Evolutionary conservation across 2,329 filamentous ascomycete species (phyloP), one percentile per base, ranked within the genome.

Genomic region (Calonectria henricotiae): DNA sequence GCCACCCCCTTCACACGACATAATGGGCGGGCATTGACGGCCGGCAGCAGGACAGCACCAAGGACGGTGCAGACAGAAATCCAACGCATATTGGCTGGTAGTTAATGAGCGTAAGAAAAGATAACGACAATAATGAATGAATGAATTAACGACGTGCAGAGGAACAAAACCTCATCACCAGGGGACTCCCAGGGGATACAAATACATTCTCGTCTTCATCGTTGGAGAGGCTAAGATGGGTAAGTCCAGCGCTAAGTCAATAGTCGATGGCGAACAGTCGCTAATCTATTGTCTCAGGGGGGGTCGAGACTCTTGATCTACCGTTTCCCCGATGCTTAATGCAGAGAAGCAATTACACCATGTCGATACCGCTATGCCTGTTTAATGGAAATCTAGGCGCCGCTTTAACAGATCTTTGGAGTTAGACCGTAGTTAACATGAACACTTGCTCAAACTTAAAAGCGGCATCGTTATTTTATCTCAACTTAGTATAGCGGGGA

Each of bases 71-170:
- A 71, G 7, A 75, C 13, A 32, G 73, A 73, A n/a, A 47, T 4
- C 39, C 67, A 75, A 30, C 74, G 74, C 74, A 75, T 75, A 15
- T 9, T 72, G 65, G 20, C 32, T 9, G 43, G 12, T 8, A n/a
- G 27, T 46, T 44, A 62, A 43, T 20, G 44, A 61, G 13, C 20
- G 49, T 47, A 60, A 68, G 15, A 5, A 51, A 49, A 49, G 25
- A 32, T 37, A 9, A 62, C 9, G 30, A 47, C 3, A 17, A 39
- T 25, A 39, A 37, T 12, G 32, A 58, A 27, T 37, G 37, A 20
- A 11, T 35, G 32, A 55, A 20, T 27, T 1, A 32, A 9, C 12
- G 5, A 62, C n/a, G 27, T n/a, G 15, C 43, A 13, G n/a, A 12
- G n/a, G n/a, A 23, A 20, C 41, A 20, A 20, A 20, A 23, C 11